Evolutionary conservation across 495 filamentous ascomycete species (phyloP), one percentile per base, ranked within the genome.

Genomic region (Terfezia claveryi): DNA sequence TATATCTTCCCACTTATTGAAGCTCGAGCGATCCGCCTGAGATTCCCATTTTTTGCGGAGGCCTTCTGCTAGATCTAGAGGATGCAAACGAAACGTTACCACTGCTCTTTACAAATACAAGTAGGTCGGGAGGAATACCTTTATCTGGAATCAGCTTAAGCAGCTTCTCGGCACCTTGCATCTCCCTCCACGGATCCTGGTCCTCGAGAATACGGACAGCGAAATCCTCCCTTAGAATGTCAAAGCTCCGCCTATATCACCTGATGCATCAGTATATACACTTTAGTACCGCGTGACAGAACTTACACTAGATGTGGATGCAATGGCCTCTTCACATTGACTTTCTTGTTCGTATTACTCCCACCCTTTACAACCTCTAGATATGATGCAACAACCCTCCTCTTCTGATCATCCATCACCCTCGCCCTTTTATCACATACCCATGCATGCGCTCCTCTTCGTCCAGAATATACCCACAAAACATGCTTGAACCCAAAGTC

Each of bases 401-500:
- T 75, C 61, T 84, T 85, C 53, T 79, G 72, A 64, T 96, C 91
- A 61, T 93, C 81, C 69, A 98, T 73, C 38, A 72, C 72, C 56
- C 91, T 75, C 4, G 87, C 91, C 51, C 79, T 78, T 56, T 81
- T 82, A 68, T 98, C 91, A 65, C 89, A 94, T n/a, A 98, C 83
- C 91, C 91, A 98, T 8, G 89, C 91, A 79, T 98, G 91, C 14
- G 81, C 87, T 67, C 91, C 91, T 77, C 91, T 78, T 64, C 91
- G 82, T 37, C 91, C 91, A 0, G 91, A 96, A 68, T 95, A 98
- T 1, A 98, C 88, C 91, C 91, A 98, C 61, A 98, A 74, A 59
- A 98, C 87, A 66, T 98, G 89, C 62, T 85, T 76, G 66, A 94
- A 98, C 23, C 87, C 91, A 65, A 96, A 92, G 68, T 98, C 91